Evolutionary conservation across 2,329 filamentous ascomycete species (phyloP).

Genomic region (Bipolaris sorokiniana): DNA sequence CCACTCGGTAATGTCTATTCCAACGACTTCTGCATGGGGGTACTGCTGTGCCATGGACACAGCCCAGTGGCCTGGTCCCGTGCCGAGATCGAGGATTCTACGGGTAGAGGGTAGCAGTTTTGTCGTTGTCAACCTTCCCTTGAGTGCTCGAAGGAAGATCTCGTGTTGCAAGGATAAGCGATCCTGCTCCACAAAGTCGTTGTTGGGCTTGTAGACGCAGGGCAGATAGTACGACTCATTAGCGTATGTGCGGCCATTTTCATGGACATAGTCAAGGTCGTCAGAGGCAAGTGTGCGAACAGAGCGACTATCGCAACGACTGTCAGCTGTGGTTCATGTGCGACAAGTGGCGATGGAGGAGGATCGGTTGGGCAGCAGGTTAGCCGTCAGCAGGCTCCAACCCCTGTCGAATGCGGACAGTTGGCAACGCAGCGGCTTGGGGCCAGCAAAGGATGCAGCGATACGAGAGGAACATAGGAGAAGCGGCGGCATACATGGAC

Average conservation of each 20-base stretch:
- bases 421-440: background rate
- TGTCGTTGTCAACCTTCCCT: slow-evolving; percentile 47
- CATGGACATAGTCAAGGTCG: slow-evolving; percentile 62
- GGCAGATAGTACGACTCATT: slow-evolving; percentile 70
- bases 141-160: slow-evolving; percentile 58
- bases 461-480: slow-evolving; percentile 4
- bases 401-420: background rate
- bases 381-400: background rate
- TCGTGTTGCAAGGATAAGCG: slow-evolving; percentile 68
- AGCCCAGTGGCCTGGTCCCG: slow-evolving; percentile 59
- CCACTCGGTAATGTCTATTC: slow-evolving; percentile 57
- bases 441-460: background rate
- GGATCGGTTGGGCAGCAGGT: background rate
- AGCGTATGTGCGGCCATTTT: slow-evolving; percentile 67
- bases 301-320: slow-evolving; percentile 34
- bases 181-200: slow-evolving; percentile 67
- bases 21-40: slow-evolving; percentile 56
- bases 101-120: slow-evolving; percentile 31
- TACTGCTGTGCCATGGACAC: slow-evolving; percentile 54
- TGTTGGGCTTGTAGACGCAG: slow-evolving; percentile 49
- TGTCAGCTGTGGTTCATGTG: slow-evolving; percentile 10
- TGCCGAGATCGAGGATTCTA: slow-evolving; percentile 53
- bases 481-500: slow-evolving; percentile 40
- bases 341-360: background rate
- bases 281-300: slow-evolving; percentile 51